Conservation (phyloP, 1,139 yeast species). For the Eremothecium coryli region DNA sequence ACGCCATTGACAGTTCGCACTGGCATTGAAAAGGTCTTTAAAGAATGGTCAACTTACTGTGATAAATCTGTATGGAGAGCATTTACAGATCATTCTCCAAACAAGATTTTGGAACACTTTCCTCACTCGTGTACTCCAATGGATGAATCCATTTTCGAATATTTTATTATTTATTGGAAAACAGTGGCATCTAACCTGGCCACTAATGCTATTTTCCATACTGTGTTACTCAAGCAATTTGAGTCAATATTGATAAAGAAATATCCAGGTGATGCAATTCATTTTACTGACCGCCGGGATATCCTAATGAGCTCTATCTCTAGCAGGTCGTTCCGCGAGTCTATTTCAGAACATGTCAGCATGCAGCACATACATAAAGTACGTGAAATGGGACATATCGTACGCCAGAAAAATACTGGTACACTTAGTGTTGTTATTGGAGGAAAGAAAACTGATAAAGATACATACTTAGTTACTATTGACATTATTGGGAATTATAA, state of each 20-base stretch:
- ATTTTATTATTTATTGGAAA: slow-evolving; percentile 9
- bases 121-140: slow-evolving; percentile 9
- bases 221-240: slow-evolving; percentile 2
- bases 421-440: slow-evolving; percentile 10
- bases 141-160: slow-evolving; percentile 7
- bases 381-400: slow-evolving; percentile 3
- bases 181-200: slow-evolving; percentile 7
- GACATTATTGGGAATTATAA: slow-evolving; percentile 14
- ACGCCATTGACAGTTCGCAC: slow-evolving; percentile 13
- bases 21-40: slow-evolving; percentile 13
- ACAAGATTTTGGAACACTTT: slow-evolving; percentile 2
- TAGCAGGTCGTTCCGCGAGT: slow-evolving; percentile 3
- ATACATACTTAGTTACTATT: slow-evolving; percentile 12
- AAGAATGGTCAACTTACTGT: slow-evolving; percentile 14
- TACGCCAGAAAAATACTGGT: slow-evolving; percentile 4
- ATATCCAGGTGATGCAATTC: slow-evolving; percentile 4
- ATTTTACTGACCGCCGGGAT: slow-evolving; percentile 4
- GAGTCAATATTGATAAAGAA: slow-evolving; percentile 1
- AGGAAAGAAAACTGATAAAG: slow-evolving; percentile 8
- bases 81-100: slow-evolving; percentile 7
- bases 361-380: slow-evolving; percentile 5
- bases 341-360: slow-evolving; percentile 5
- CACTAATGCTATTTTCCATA: slow-evolving; percentile 2
- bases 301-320: neutral
- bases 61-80: slow-evolving; percentile 13